Evolutionary conservation across 371 early-diverging fungal genomes (phyloP), one percentile per base, ranked within the genome.

Genomic region (Choanephora cucurbitarum): DNA sequence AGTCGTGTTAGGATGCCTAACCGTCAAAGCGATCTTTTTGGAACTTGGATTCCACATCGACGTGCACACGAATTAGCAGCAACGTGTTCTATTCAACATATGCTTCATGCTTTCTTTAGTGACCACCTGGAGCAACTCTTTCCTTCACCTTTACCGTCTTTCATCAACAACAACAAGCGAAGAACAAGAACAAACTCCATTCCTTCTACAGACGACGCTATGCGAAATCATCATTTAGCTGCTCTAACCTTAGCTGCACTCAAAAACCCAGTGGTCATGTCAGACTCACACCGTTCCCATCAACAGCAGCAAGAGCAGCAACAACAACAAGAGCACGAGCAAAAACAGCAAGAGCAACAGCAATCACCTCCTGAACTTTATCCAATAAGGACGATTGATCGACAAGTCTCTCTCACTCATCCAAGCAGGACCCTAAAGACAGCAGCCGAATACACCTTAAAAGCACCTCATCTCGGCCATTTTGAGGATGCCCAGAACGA

Each of bases 31-130:
- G 72, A 76, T 40, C 66, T 95, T 32, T 86, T 85, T 55, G 95
- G 95, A 21, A 94, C 94, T 0, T 95, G 95, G 95, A 90, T 95
- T 48, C 95, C 95, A 1, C 69, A 94, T 22, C 75, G 84, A 1
- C 87, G 95, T 11, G 95, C 93, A 0, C 86, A 91, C 19, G 93
- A 90, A 10, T 70, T 95, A 42, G 91, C 94, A 0, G 83, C 89
- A 1, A 93, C 91, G 0, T 90, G 91, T 54, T 90, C 92, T 8
- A 71, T 93, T 18, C 90, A 92, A 55, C 81, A 87, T 61, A 83
- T 85, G 33, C 67, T 93, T 9, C 87, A 85, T 0, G 84, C 85
- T 9, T 93, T 95, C 59, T 66, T 95, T 45, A 80, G 85, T 51
- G 91, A 92, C 39, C 77, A 83, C 11, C 78, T 91, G 7, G 86